Conservation (phyloP, 2,329 filamentous ascomycete species). For the Colletotrichum tropicicola region DNA sequence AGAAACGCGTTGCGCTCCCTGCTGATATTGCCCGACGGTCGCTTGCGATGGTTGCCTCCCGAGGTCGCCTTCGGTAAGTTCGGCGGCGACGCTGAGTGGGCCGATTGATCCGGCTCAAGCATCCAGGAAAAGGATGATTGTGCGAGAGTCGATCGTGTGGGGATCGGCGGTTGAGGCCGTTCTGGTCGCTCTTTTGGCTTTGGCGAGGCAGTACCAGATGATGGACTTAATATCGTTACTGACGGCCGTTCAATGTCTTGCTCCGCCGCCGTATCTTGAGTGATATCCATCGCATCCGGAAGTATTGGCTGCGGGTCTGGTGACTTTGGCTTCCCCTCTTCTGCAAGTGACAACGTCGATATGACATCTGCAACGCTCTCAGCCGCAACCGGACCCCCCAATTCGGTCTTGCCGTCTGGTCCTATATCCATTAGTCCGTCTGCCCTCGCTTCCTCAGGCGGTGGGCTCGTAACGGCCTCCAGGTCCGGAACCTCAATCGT, state of each 20-base stretch:
- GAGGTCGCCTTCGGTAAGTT: constrained; percentile 35
- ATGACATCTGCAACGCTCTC: constrained; percentile 16
- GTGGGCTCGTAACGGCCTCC: constrained; percentile 15
- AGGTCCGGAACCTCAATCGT: constrained; percentile 57
- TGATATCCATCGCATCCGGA: constrained; percentile 18
- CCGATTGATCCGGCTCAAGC: constrained; percentile 66
- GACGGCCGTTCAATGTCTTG: constrained; percentile 11
- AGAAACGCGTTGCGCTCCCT: constrained; percentile 67
- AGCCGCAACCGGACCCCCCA: background rate
- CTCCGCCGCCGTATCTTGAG: constrained; percentile 4
- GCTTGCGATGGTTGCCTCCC: constrained; percentile 45
- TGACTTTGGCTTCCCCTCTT: background rate
- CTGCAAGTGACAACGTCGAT: constrained; percentile 17
- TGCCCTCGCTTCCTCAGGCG: constrained; percentile 1
- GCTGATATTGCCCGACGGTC: constrained; percentile 52
- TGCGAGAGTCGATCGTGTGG: constrained; percentile 72
- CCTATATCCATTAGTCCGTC: constrained; percentile 22
- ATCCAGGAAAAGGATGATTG: constrained; percentile 85
- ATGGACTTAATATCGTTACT: background rate
- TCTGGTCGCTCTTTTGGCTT: background rate
- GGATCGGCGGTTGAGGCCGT: constrained; percentile 51
- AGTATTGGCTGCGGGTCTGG: background rate
- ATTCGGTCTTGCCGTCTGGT: background rate
- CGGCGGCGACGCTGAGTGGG: constrained; percentile 40
- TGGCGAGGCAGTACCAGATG: background rate